Percentiles rank a stretch among this genome's conserved stretches.
phyloP scores from a whole-genome alignment of 495 filamentous ascomycete species.

The Tuber calosporum region DNA sequence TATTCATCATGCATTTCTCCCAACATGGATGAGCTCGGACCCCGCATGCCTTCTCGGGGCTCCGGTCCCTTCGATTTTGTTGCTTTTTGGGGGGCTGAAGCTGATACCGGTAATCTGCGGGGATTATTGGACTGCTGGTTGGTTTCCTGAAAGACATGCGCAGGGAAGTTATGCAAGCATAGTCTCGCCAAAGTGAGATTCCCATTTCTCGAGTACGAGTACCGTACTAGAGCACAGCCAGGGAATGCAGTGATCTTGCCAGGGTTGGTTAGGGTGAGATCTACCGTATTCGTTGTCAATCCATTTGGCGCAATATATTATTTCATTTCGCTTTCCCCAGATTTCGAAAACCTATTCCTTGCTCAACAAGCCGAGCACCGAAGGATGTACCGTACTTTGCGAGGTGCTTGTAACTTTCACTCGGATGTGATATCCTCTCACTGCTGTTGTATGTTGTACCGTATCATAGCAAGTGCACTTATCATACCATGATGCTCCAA shows the following conservation, averaged over 20 bases:
- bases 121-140: not conserved
- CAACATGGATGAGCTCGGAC: not conserved
- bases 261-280: not conserved
- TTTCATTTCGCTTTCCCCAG: not conserved
- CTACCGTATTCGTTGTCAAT: not conserved
- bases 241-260: not conserved
- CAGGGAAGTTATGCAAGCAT: not conserved
- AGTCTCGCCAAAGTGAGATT: not conserved
- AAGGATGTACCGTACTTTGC: not conserved
- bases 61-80: not conserved
- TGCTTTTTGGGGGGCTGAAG: not conserved
- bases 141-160: not conserved
- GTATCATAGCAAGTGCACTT: not conserved
- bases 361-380: not conserved
- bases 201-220: too few relatives aligned
- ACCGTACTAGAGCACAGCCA: too few relatives aligned
- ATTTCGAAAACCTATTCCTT: not conserved
- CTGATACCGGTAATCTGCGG: not conserved
- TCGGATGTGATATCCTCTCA: not conserved
- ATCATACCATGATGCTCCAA: not conserved
- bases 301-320: not conserved
- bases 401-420: not conserved
- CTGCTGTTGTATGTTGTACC: too few relatives aligned
- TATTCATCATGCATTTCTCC: too few relatives aligned
- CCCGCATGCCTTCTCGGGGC: not conserved